These are phyloP conservation scores for Colletotrichum paranaense DNA, from an alignment of 2,329 filamentous ascomycete genomes.

Conservation along the genomic window DNA sequence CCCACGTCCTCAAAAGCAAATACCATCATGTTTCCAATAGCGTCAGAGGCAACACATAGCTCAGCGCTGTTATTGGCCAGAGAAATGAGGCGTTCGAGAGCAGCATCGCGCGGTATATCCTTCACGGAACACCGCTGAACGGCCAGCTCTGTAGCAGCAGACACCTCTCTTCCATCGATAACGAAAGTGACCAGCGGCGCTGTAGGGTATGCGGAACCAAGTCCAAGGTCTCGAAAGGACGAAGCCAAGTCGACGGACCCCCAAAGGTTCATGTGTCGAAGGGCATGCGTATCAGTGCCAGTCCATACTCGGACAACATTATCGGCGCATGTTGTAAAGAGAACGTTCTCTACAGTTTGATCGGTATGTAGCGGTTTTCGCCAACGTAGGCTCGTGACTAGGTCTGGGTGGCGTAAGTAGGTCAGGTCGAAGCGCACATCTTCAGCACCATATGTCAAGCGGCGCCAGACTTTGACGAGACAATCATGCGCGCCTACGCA, in stretches of 20 bases:
- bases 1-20: conserved; percentile 93
- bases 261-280: conserved; percentile 83
- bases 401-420: conserved; percentile 85
- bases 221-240: conserved; percentile 67
- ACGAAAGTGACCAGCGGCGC: conserved; percentile 69
- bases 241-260: conserved; percentile 80
- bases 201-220: conserved; percentile 25
- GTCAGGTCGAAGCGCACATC: conserved; percentile 90
- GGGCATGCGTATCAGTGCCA: conserved; percentile 75
- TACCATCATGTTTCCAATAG: conserved; percentile 86
- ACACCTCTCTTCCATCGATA: conserved; percentile 84
- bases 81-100: conserved; percentile 85
- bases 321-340: conserved; percentile 91
- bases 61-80: conserved; percentile 88
- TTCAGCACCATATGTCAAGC: conserved; percentile 83
- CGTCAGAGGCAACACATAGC: conserved; percentile 86
- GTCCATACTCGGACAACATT: conserved; percentile 86
- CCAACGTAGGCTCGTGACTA: conserved; percentile 90
- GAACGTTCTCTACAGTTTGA: conserved; percentile 83
- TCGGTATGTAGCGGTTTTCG: conserved; percentile 80
- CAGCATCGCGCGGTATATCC: conserved; percentile 61
- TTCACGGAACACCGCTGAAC: conserved; percentile 61
- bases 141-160: conserved; percentile 79
- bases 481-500: conserved; percentile 83
- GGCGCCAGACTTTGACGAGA: conserved; percentile 92